phyloP scores from a whole-genome alignment of 129 eudicot genomes.

The Mikania micrantha region DNA sequence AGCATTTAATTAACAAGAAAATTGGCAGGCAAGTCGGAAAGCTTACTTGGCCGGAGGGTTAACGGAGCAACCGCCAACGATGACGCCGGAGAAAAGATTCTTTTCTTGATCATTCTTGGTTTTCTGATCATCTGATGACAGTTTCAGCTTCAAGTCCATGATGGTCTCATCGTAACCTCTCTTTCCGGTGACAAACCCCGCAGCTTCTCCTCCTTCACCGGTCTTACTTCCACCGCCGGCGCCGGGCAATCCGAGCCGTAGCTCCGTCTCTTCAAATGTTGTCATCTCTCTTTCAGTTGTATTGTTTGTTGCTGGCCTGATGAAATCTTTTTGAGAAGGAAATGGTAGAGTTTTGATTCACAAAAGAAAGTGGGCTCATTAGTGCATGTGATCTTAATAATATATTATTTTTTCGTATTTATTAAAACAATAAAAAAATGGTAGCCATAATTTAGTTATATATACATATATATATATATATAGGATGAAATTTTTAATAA shows the following conservation, averaged over 20 bases:
- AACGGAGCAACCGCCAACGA: constrained; percentile 13
- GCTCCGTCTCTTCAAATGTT: constrained; percentile 76
- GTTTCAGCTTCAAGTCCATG: constrained; percentile 80
- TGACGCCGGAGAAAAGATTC: neutral
- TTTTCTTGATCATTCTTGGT: constrained; percentile 6
- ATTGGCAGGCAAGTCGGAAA: neutral
- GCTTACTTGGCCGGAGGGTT: constrained; percentile 76
- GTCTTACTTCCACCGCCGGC: constrained; percentile 31
- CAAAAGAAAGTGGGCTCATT: constrained; percentile 7
- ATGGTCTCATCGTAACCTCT: constrained; percentile 49
- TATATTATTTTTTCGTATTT: neutral
- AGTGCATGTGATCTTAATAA: neutral
- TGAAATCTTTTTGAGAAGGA: neutral
- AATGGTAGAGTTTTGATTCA: constrained; percentile 11
- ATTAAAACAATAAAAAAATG: neutral
- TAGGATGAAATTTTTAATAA: too few species aligned
- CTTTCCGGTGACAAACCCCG: constrained; percentile 38
- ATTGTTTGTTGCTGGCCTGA: constrained; percentile 11
- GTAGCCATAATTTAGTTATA: too few species aligned
- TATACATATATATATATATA: too few species aligned
- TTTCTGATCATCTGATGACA: constrained; percentile 33
- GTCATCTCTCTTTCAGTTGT: neutral
- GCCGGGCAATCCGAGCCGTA: constrained; percentile 69
- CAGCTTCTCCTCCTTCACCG: constrained; percentile 5
- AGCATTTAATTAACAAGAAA: too few species aligned